Evolutionary conservation across 768 basidiomycete species (phyloP).

Genomic region (Panaeolus cyanescens): DNA sequence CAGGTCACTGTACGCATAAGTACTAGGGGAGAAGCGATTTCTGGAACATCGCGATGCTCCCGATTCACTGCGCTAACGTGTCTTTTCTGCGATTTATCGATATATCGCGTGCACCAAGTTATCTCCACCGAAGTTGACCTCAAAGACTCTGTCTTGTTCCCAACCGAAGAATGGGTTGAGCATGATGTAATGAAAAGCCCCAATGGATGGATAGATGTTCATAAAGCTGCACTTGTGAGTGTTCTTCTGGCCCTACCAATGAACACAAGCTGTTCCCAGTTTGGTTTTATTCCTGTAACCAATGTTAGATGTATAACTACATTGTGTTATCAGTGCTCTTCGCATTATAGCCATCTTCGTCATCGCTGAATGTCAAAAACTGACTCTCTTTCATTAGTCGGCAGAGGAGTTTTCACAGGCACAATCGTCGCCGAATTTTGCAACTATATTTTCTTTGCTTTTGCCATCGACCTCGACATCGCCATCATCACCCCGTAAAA

Average conservation of each 20-base stretch:
- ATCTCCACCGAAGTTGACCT: slow-evolving; percentile 58
- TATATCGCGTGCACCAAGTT: slow-evolving; percentile 70
- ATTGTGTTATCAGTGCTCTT: too few species aligned
- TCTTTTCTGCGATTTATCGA: slow-evolving; percentile 61
- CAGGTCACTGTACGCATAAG: slow-evolving; percentile 71
- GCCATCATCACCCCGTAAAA: slow-evolving; percentile 25
- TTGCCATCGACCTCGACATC: slow-evolving; percentile 35
- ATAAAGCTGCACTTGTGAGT: slow-evolving; percentile 69
- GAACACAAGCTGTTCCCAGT: slow-evolving; percentile 5
- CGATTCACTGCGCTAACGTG: slow-evolving; percentile 71
- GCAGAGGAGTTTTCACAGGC: slow-evolving; percentile 36
- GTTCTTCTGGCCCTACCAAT: slow-evolving; percentile 10
- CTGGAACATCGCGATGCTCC: slow-evolving; percentile 48
- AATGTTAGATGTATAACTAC: too few species aligned
- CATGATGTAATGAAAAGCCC: slow-evolving; percentile 67
- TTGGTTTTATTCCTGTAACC: background rate
- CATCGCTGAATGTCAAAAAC: slow-evolving; percentile 5
- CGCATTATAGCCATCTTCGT: slow-evolving; percentile 12
- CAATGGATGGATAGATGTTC: slow-evolving; percentile 75
- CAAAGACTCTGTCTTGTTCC: slow-evolving; percentile 65
- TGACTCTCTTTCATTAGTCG: slow-evolving; percentile 32
- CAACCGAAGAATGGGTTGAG: slow-evolving; percentile 78
- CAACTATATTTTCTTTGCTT: slow-evolving; percentile 45
- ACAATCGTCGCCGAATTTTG: slow-evolving; percentile 45
- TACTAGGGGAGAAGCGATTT: slow-evolving; percentile 43